A percentile compares a stretch with the other conserved stretches of the same genome.
phyloP scores from a whole-genome alignment of 352 stramenopile species.

The Saprolegnia parasitica region DNA sequence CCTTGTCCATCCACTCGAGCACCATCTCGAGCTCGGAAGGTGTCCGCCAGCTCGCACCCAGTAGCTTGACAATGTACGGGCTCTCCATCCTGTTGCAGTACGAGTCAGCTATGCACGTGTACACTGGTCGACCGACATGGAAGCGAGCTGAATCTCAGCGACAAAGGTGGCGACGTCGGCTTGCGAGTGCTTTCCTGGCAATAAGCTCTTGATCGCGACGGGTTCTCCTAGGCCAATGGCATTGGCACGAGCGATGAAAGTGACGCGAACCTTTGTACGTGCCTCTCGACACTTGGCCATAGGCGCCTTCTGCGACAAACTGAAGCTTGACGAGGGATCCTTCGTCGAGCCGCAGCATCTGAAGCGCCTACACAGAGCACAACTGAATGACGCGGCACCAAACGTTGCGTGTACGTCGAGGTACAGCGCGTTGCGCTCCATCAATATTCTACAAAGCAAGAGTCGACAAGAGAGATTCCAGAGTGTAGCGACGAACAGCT shows the following conservation, averaged over 20 bases:
- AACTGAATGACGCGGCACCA: background rate
- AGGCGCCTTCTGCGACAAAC: constrained; percentile 18
- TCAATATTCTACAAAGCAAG: background rate
- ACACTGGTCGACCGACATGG: background rate
- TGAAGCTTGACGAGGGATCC: constrained; percentile 1
- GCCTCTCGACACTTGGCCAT: constrained; percentile 22
- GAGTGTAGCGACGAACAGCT: background rate
- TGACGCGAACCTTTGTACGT: constrained; percentile 18
- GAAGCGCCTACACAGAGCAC: background rate
- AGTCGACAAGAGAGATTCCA: no score
- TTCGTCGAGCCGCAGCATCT: constrained; percentile 15
- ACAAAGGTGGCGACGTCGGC: constrained; percentile 8
- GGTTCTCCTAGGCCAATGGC: background rate
- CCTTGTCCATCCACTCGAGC: constrained; percentile 27
- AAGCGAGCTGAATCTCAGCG: constrained; percentile 25
- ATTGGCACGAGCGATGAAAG: background rate
- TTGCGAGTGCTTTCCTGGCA: constrained; percentile 6
- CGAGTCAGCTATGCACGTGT: background rate
- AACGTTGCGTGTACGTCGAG: background rate
- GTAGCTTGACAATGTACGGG: constrained; percentile 19
- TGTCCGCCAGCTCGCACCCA: constrained; percentile 23
- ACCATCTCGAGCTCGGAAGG: constrained; percentile 25
- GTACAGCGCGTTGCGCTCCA: background rate
- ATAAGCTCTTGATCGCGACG: constrained; percentile 19
- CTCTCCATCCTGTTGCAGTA: constrained; percentile 12